A percentile compares a stretch with the other conserved stretches of the same genome.
These are phyloP conservation scores for Dactylorhiza incarnata DNA, from an alignment of 106 monocot species.

Conservation along the genomic window DNA sequence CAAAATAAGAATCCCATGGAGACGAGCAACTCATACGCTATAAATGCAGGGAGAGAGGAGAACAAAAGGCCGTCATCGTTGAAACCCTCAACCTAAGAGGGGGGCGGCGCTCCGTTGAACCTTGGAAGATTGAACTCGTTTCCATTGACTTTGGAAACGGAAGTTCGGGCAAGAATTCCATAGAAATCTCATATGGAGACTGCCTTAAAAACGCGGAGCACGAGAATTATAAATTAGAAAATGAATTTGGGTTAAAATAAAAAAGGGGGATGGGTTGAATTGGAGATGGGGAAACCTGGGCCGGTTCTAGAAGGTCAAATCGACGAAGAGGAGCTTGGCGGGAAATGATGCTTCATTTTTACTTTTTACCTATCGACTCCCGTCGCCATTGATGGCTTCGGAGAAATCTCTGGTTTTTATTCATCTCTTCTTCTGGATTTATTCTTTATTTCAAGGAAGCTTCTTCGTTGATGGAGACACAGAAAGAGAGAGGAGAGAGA, in stretches of 20 bases:
- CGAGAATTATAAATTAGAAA: background rate
- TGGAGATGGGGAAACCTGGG: background rate
- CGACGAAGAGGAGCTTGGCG: background rate
- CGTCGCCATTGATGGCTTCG: constrained; percentile 1
- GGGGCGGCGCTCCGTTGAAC: constrained; percentile 1
- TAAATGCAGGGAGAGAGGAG: background rate
- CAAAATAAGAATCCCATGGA: background rate
- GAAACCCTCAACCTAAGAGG: no score
- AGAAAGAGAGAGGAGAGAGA: no score
- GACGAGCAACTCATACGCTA: background rate
- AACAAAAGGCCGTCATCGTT: background rate
- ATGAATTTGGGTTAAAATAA: background rate
- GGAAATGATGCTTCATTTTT: background rate
- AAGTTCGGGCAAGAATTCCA: background rate
- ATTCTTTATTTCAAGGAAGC: no score
- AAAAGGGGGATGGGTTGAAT: background rate
- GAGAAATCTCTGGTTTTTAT: constrained; percentile 2
- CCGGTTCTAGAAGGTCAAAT: constrained; percentile 1
- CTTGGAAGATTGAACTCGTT: background rate
- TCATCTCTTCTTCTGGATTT: background rate
- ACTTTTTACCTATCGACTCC: background rate
- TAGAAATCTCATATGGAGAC: background rate
- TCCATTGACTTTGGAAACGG: background rate
- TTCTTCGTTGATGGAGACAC: no score
- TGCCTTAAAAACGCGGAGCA: background rate